Evolutionary conservation across 257 asterid species (phyloP).

Genomic region (Primulina eburnea): DNA sequence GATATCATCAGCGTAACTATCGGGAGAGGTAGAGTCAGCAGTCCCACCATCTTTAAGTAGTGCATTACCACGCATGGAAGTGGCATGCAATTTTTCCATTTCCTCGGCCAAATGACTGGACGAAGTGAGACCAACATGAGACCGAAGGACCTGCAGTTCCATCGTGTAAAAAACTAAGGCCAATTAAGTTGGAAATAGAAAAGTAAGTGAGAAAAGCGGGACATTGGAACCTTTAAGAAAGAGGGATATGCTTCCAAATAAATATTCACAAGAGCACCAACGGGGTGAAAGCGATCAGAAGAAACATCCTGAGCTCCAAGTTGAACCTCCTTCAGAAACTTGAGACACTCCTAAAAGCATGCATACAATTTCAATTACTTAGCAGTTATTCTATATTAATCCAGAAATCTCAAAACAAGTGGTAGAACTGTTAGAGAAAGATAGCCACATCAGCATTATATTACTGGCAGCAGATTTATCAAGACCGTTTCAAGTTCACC

Average conservation of each 20-base stretch:
- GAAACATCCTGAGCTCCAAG: conserved; percentile 57
- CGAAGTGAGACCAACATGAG: conserved; percentile 58
- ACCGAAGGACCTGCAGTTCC: conserved; percentile 70
- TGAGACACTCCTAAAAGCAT: conserved; percentile 76
- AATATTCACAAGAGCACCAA: conserved; percentile 49
- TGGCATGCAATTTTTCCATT: conserved; percentile 58
- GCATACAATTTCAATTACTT: conserved; percentile 20
- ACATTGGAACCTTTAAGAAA: conserved; percentile 57
- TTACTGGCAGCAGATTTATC: not conserved
- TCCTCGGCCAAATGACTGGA: conserved; percentile 66
- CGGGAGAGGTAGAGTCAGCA: conserved; percentile 52
- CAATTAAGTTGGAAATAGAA: conserved; percentile 12
- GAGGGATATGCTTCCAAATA: conserved; percentile 69
- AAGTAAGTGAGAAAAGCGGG: conserved; percentile 9
- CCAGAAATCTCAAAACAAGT: not conserved
- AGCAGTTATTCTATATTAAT: not conserved
- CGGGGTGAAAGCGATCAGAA: conserved; percentile 53
- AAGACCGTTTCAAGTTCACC: not conserved
- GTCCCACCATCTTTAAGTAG: conserved; percentile 48
- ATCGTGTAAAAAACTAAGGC: conserved; percentile 12
- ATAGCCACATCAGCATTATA: conserved; percentile 6
- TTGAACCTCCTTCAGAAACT: conserved; percentile 74
- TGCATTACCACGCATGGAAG: conserved; percentile 52
- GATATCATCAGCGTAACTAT: conserved; percentile 66
- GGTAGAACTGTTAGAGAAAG: not conserved